Evolutionary conservation across 805 yeast genomes (phyloP).

Genomic region (Yamadazyma laniorum): DNA sequence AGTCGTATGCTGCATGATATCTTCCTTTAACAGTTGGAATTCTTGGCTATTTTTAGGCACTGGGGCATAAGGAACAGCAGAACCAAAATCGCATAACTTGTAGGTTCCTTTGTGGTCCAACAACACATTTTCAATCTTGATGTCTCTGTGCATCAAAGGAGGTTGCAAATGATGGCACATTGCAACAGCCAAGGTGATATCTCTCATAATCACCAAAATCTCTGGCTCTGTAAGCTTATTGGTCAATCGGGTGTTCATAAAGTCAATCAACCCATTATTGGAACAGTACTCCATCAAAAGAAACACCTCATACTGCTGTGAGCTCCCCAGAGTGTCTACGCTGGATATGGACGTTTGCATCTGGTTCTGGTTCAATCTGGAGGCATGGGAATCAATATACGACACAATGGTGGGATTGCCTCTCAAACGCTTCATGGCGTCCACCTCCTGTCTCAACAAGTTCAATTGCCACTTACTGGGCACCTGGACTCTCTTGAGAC

Average conservation of each 20-base stretch:
- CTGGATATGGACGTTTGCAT: constrained; percentile 10
- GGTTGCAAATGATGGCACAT: constrained; percentile 74
- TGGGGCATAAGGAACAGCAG: constrained; percentile 63
- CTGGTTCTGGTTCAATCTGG: constrained; percentile 38
- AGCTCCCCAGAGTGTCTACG: neutral
- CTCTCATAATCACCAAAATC: constrained; percentile 64
- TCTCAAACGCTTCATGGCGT: constrained; percentile 87
- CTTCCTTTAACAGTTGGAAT: constrained; percentile 57
- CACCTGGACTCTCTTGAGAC: constrained; percentile 92
- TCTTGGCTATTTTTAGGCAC: constrained; percentile 66
- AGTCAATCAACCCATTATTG: constrained; percentile 72
- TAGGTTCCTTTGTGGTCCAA: constrained; percentile 56
- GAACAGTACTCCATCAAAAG: constrained; percentile 79
- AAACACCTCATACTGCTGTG: constrained; percentile 60
- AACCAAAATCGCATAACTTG: constrained; percentile 82
- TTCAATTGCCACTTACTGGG: constrained; percentile 85
- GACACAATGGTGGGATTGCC: constrained; percentile 81
- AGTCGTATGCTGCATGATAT: constrained; percentile 75
- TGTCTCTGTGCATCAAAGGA: constrained; percentile 74
- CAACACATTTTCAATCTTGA: constrained; percentile 78
- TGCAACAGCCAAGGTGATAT: constrained; percentile 70
- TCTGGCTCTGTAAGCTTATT: constrained; percentile 68
- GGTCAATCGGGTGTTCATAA: constrained; percentile 70
- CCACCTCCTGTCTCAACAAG: constrained; percentile 88
- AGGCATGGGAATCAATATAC: constrained; percentile 94